Conservation (phyloP, 345 rosid genomes). For the Eucalyptus caleyi region DNA sequence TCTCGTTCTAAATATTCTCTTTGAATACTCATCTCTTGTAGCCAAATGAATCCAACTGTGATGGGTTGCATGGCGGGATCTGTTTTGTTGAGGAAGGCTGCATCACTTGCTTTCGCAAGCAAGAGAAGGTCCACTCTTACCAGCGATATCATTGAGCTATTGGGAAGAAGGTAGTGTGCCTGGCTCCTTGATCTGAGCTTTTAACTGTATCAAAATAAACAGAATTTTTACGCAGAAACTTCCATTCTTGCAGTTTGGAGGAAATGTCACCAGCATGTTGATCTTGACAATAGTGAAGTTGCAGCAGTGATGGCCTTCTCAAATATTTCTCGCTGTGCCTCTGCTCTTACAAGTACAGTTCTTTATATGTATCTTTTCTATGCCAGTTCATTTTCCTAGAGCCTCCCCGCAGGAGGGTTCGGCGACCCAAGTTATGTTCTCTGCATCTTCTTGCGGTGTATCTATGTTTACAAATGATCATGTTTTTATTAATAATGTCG, state of each 20-base stretch:
- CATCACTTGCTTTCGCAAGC: slow-evolving; percentile 53
- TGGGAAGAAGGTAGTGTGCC: slow-evolving; percentile 58
- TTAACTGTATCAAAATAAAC: background rate
- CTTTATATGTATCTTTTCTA: background rate
- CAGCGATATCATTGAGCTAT: slow-evolving; percentile 57
- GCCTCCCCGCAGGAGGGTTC: background rate
- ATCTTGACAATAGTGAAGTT: background rate
- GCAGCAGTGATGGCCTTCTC: background rate
- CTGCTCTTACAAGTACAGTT: background rate
- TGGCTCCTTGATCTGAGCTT: background rate
- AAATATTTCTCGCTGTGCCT: background rate
- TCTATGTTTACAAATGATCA: background rate
- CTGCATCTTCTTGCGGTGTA: background rate
- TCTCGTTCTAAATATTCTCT: background rate
- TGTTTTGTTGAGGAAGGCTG: slow-evolving; percentile 80
- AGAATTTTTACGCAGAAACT: background rate
- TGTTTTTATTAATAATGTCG: background rate
- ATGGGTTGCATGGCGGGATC: slow-evolving; percentile 91
- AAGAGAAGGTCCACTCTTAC: slow-evolving; percentile 83
- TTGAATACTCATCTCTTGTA: background rate
- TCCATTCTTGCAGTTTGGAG: slow-evolving; percentile 1
- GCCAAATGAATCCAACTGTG: slow-evolving; percentile 46
- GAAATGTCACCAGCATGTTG: background rate
- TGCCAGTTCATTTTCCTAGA: background rate
- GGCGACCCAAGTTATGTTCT: background rate